Base-by-base conservation (phyloP, 768 basidiomycete genomes). In the Pleurotus eryngii region DNA sequence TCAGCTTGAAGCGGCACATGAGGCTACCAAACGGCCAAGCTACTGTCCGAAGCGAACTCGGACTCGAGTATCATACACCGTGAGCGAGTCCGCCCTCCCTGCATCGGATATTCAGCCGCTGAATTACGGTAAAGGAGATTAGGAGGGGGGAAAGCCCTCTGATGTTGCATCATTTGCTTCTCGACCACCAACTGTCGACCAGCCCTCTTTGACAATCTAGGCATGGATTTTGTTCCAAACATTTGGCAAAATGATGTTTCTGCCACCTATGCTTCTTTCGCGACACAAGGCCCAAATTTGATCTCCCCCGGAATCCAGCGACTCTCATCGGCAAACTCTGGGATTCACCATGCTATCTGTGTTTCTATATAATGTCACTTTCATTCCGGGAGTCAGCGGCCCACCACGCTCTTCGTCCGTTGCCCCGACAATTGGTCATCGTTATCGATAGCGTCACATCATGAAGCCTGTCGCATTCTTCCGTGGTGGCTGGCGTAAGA, bases 391-490 rank as follows among this genome's bases (percentile, higher is more conserved):
- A 42, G 51, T 54, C 51, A 54, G 37, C 39, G 37, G 37, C 39
- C 12, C 51, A 39, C 39, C 49, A 15, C 46, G 46, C 24, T 22
- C 51, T 9, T 54, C 38, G 49, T 27, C 49, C 38, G 17, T 42
- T 20, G 20, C n/a, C 51, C 39, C 51, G 17, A 18, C n/a, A 17
- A n/a, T 45, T 22, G 49, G 27, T 30, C 51, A 40, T 54, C 51
- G 51, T 43, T 35, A 35, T 35, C 30, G 30, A 35, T 35, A 35
- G 30, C 30, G 30, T 35, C 30, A 35, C 51, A 54, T 54, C 51
- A 54, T 54, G 51, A 54, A 54, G 51, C 51, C 51, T 54, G 51
- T 54, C 51, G 37, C 51, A 20, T 54, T 54, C 51, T 54, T 54
- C 17, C 51, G 51, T 18, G 51, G 51, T 22, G 39, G 51, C 20